Evolutionary conservation across 805 yeast species (phyloP), one percentile per base, ranked within the genome.

Genomic region (Candida odintsovae): DNA sequence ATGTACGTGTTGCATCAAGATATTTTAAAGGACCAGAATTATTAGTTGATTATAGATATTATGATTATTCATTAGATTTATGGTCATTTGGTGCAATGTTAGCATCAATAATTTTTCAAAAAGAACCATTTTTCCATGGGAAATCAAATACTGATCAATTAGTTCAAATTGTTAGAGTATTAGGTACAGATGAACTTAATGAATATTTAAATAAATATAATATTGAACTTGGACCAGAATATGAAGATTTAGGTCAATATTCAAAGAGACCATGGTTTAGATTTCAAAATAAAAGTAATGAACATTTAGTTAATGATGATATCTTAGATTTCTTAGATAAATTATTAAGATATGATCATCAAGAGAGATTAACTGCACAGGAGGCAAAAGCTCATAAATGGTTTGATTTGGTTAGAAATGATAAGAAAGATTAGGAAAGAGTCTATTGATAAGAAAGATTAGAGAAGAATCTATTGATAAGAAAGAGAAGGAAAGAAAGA

Each of bases 1-100:
- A 90, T 59, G 96, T 88, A 20, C 76, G 97, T 50, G 97, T 90
- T 31, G 96, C 97, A 0, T 85, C 95, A 6, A 77, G 97, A 50
- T 89, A 87, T 66, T 89, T 84, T 68, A 90, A 90, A 69, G 96
- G 95, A 10, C 97, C 97, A 1, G 97, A 90, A 67, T 71, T 90
- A 54, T 72, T 90, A 48, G 88, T 90, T 10, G 90, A 90, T 61
- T 76, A 80, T 57, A 83, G 87, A 55, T 82, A 79, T 62, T 90
- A 90, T 66, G 96, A 90, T 66, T 90, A 90, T 65, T 84, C 94
- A 12, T 72, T 90, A 47, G 97, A 90, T 64, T 65, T 90, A 57
- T 90, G 97, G 97, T 83, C 95, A 12, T 83, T 78, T 51, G 97
- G 96, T 15, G 90, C 96, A 49, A 88, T 87, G 88, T 70, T 90